Base-by-base conservation (phyloP, 2,329 filamentous ascomycete genomes). In the Sphaerostilbella broomeana region DNA sequence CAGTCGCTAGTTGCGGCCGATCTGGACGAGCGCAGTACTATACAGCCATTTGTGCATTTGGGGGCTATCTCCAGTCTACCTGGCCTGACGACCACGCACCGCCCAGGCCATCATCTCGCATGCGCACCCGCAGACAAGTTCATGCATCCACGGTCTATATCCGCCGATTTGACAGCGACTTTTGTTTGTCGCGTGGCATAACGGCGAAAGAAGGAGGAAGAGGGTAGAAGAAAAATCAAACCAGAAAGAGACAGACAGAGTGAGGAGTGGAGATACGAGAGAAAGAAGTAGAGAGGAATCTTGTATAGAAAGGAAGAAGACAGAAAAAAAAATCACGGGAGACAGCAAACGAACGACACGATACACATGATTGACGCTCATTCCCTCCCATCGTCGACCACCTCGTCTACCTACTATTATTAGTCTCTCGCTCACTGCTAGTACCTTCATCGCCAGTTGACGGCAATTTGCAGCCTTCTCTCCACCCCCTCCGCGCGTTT, bases 401-500 rank as follows among this genome's bases (percentile, higher is more conserved):
- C 19, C 18, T 26, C 22, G 25, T 33, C 28, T 21, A 21, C 37
- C 33, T 28, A 16, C 19, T 34, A 21, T 13, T 21, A 20, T 13
- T 15, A 22, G 15, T 17, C 12, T 12, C 9, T 16, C 26, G n/a
- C 16, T 31, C 38, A 6, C 13, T n/a, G 19, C 17, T 31, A 11
- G n/a, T 25, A 12, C 32, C 15, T 21, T 11, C 32, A 30, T 12
- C 20, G 30, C 31, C 26, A 16, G 21, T 26, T 18, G 17, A 40
- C 25, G 7, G 33, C 28, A 30, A 24, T 26, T 26, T 20, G 15
- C 39, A 32, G 27, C 34, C 21, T 19, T 19, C 13, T 19, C 20
- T 35, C 20, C 34, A 20, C 17, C 33, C 38, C 33, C 35, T 33
- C 33, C 40, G 38, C 42, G 42, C 42, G 32, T 44, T 32, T 41